Evolutionary conservation across 495 filamentous ascomycete species (phyloP), one percentile per base, ranked within the genome.

Genomic region (Apodospora peruviana): DNA sequence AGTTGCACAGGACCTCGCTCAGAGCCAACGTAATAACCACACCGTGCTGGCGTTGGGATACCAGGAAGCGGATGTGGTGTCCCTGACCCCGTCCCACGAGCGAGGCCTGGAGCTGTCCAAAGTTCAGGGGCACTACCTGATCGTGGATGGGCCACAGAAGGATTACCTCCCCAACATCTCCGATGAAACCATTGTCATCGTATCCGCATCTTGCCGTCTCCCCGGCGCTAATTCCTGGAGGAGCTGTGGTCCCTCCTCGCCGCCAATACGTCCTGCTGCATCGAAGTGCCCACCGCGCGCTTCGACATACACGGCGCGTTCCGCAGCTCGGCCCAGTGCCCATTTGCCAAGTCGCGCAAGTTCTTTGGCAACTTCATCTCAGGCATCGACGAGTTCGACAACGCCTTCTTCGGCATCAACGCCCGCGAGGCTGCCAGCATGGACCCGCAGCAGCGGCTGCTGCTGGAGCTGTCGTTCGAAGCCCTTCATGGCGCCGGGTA

Each of bases 401-500:
- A 79, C 39, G 51, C 60, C 16, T 80, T 82, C 64, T 83, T 79
- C 70, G 69, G 66, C 41, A 69, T 61, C 32, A 69, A 59, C n/a
- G 59, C 70, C 0, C 62, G 73, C 2, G 80, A 83, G 55, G 67
- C 69, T 0, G 52, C 59, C 14, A 60, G 65, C 3, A 75, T 72
- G 58, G 80, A 81, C 43, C 80, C 78, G 0, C 75, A 78, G 45
- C 76, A 76, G 35, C 61, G 78, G 0, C 59, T 75, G 0, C 42
- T 77, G 0, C 68, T 82, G 1, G 71, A 81, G 27, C 55, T 64
- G 0, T 64, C 71, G 0, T 80, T 80, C 37, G 67, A 82, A 47
- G 70, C 75, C 3, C 37, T 70, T n/a, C 64, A 70, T 14, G 48
- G 51, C 53, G 78, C 80, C 41, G 90, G 55, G 78, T 86, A 0